Evolutionary conservation across 768 basidiomycete genomes (phyloP).

Genomic region (Boletus speciosus): DNA sequence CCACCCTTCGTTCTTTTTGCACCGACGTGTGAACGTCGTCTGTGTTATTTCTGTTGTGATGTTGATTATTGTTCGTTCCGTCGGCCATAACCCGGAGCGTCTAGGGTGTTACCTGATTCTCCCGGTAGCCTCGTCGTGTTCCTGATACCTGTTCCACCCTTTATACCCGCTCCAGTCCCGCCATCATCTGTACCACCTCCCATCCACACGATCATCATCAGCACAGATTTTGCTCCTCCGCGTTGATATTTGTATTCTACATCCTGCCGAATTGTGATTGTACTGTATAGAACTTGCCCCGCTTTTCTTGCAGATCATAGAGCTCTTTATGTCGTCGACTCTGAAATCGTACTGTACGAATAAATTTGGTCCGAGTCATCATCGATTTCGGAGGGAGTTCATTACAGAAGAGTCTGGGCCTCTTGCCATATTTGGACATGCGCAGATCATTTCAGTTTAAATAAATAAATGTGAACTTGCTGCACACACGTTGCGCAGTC

Average conservation of each 20-base stretch:
- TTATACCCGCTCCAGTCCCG: constrained; percentile 26
- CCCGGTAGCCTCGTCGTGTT: constrained; percentile 16
- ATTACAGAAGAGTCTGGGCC: too few species aligned
- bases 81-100: constrained; percentile 12
- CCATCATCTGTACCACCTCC: constrained; percentile 26
- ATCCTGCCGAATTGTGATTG: background rate
- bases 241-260: constrained; percentile 22
- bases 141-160: constrained; percentile 30
- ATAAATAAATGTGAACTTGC: too few species aligned
- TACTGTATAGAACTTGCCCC: constrained; percentile 14
- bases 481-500: too few species aligned
- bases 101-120: constrained; percentile 14
- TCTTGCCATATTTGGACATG: too few species aligned
- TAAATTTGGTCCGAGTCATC: background rate
- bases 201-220: constrained; percentile 20
- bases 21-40: constrained; percentile 14
- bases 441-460: too few species aligned
- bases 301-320: constrained; percentile 11
- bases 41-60: constrained; percentile 10
- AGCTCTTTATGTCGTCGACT: background rate
- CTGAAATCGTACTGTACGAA: constrained; percentile 1
- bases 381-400: too few species aligned
- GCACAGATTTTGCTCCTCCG: constrained; percentile 10
- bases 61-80: constrained; percentile 24
- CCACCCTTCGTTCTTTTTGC: constrained; percentile 9